phyloP scores from a whole-genome alignment of 2,329 filamentous ascomycete genomes.

The Calonectria leucothoes region DNA sequence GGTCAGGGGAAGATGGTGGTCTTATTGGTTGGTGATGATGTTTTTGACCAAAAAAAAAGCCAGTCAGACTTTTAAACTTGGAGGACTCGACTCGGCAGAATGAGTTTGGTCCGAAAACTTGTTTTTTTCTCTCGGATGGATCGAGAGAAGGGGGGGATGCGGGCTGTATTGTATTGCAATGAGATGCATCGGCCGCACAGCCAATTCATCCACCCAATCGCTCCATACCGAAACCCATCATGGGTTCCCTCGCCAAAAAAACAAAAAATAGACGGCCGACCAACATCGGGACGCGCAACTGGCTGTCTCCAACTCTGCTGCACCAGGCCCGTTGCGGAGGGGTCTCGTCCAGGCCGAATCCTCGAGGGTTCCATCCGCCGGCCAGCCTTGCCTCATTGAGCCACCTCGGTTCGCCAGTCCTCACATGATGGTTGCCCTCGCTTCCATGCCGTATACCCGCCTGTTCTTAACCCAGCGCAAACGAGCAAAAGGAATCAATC shows the following conservation, averaged over 20 bases:
- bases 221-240: constrained; percentile 1
- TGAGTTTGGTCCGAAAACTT: too few relatives aligned
- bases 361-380: constrained; percentile 26
- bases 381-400: constrained; percentile 28
- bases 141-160: neutral
- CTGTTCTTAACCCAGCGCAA: neutral
- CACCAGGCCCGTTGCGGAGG: constrained; percentile 23
- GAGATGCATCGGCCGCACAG: neutral
- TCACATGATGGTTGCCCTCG: constrained; percentile 25
- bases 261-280: neutral
- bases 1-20: neutral
- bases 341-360: neutral
- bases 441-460: neutral
- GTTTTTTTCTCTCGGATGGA: too few relatives aligned
- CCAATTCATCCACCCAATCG: constrained; percentile 19
- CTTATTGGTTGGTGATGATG: neutral
- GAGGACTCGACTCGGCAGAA: too few relatives aligned
- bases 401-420: constrained; percentile 28
- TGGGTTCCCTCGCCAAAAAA: neutral
- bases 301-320: neutral
- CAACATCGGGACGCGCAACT: neutral
- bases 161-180: neutral
- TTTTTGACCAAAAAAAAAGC: neutral
- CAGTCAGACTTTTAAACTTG: neutral
- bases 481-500: neutral